These are phyloP conservation scores for Arxiozyma bovina DNA, from an alignment of 1,139 yeast genomes.

Conservation along the genomic window DNA sequence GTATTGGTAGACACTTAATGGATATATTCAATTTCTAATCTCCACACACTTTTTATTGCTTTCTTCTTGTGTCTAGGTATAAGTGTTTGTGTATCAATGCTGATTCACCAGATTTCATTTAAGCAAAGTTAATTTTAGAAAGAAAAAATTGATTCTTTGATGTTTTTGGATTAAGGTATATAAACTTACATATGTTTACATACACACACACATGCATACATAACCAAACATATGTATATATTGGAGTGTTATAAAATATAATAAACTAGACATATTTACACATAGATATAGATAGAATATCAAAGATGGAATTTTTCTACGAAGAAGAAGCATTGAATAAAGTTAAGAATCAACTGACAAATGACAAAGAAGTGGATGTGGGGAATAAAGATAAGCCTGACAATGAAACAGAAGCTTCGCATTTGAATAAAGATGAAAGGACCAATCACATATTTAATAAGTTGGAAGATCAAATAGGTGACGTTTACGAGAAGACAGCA, in stretches of 20 bases:
- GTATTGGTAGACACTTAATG: neutral
- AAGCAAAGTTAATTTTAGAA: neutral
- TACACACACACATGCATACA: neutral
- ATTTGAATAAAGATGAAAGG: slow-evolving; percentile 20
- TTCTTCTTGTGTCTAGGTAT: neutral
- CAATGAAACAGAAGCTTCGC: slow-evolving; percentile 1
- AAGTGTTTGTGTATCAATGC: neutral
- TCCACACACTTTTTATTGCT: neutral
- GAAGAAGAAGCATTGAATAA: slow-evolving; percentile 18
- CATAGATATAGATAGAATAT: too few species aligned
- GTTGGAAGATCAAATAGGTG: slow-evolving; percentile 28
- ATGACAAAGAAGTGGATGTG: neutral
- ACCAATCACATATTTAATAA: slow-evolving; percentile 34
- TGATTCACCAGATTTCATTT: neutral
- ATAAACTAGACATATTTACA: too few species aligned
- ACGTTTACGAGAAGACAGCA: slow-evolving; percentile 24
- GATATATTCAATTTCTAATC: neutral
- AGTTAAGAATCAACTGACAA: neutral
- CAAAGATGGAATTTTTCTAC: slow-evolving; percentile 22
- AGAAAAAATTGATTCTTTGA: neutral
- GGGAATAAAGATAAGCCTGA: neutral
- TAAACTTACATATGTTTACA: too few species aligned
- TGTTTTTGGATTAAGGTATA: neutral
- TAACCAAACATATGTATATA: too few species aligned
- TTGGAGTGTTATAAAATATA: neutral